These are phyloP conservation scores for Plasmodium gaboni DNA, from an alignment of 169 alveolate genomes.

Conservation along the genomic window DNA sequence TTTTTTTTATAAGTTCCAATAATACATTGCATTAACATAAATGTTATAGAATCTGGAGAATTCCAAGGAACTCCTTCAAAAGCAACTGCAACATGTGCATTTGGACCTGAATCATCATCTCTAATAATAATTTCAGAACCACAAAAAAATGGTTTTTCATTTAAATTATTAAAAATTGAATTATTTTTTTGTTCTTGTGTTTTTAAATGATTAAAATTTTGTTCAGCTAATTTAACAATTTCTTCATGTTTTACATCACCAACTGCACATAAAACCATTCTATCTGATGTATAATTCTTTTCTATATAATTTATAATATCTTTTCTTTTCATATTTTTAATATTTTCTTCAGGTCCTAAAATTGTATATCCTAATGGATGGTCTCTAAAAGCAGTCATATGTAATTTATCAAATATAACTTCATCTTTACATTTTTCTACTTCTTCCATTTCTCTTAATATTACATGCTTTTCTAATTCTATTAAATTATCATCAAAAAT, in stretches of 20 bases:
- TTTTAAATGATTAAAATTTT: slow-evolving; percentile 28
- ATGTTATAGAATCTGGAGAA: slow-evolving; percentile 94
- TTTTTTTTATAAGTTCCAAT: slow-evolving; percentile 91
- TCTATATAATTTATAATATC: slow-evolving; percentile 91
- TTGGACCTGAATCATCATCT: slow-evolving; percentile 89
- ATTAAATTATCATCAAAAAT: slow-evolving; percentile 88
- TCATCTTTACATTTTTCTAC: slow-evolving; percentile 94
- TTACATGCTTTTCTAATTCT: slow-evolving; percentile 94
- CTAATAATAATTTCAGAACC: slow-evolving; percentile 86
- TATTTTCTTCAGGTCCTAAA: slow-evolving; percentile 92
- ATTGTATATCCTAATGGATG: slow-evolving; percentile 94
- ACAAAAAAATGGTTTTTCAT: slow-evolving; percentile 84
- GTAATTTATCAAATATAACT: slow-evolving; percentile 93
- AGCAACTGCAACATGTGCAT: slow-evolving; percentile 92
- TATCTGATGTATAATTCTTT: slow-evolving; percentile 93
- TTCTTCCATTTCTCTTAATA: slow-evolving; percentile 96
- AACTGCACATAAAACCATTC: slow-evolving; percentile 93
- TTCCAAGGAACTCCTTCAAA: slow-evolving; percentile 95
- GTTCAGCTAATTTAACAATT: slow-evolving; percentile 85
- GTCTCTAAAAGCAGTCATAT: slow-evolving; percentile 92
- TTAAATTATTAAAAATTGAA: not conserved
- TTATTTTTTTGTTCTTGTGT: slow-evolving; percentile 22
- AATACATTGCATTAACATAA: slow-evolving; percentile 95
- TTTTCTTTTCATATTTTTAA: slow-evolving; percentile 88
- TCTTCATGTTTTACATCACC: slow-evolving; percentile 93